These are phyloP conservation scores for Phlyctochytrium bullatum DNA, from an alignment of 192 early-diverging fungal species.

Conservation along the genomic window DNA sequence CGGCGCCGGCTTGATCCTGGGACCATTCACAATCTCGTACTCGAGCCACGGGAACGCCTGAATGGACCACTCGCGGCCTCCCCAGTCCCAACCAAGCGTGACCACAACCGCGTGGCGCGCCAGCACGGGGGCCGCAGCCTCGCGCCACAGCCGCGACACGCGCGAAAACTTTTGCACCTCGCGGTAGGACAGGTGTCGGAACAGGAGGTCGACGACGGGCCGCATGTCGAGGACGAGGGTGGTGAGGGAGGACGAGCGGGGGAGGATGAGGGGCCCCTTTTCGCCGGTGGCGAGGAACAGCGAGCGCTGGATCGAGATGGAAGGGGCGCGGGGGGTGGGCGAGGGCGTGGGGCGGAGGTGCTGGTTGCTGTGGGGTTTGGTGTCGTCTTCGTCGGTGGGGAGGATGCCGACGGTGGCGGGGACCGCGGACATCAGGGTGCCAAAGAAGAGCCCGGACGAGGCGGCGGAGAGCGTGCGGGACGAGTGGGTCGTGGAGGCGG, in stretches of 20 bases:
- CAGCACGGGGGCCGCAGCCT: neutral
- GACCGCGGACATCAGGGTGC: neutral
- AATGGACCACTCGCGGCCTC: neutral
- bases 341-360: neutral
- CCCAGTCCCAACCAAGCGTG: neutral
- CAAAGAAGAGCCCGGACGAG: neutral
- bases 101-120: neutral
- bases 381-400: no score
- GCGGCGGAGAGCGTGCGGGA: neutral
- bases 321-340: no score
- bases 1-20: no score
- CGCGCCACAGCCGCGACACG: neutral
- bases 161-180: neutral
- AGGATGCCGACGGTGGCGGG: neutral
- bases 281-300: neutral
- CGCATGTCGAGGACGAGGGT: neutral
- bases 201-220: neutral
- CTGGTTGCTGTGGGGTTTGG: neutral
- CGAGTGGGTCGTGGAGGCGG: neutral
- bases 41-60: neutral
- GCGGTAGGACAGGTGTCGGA: neutral
- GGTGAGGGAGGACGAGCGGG: constrained; percentile 14
- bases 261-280: constrained; percentile 11
- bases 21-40: no score
- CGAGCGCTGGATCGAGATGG: neutral